These are phyloP conservation scores for Yarrowia phangngaensis DNA, from an alignment of 805 yeast species.

Conservation along the genomic window DNA sequence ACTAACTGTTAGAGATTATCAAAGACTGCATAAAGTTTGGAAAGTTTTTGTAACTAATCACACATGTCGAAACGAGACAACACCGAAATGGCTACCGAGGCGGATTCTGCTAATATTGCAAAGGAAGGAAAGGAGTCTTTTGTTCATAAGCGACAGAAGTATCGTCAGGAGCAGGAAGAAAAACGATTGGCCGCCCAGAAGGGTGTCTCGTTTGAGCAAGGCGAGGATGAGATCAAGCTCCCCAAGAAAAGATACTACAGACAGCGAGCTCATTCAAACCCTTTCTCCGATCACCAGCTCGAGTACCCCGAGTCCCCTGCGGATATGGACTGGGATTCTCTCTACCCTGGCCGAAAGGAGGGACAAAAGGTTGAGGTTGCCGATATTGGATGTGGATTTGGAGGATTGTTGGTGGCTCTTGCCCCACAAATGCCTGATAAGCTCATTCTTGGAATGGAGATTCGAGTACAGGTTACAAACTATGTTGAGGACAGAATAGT, in stretches of 20 bases:
- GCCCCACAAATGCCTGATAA: conserved; percentile 72
- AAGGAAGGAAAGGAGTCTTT: conserved; percentile 23
- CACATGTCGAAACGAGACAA: conserved; percentile 23
- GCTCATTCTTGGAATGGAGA: conserved; percentile 91
- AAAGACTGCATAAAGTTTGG: too few relatives aligned
- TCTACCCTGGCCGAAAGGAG: conserved; percentile 52
- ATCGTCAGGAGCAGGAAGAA: conserved; percentile 47
- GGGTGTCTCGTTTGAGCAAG: conserved; percentile 43
- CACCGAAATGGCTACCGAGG: conserved; percentile 20
- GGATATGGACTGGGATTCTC: conserved; percentile 79
- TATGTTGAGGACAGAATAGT: conserved; percentile 93
- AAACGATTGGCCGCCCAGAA: conserved; percentile 48
- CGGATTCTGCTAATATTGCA: conserved; percentile 14
- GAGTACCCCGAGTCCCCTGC: conserved; percentile 82
- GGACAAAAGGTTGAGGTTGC: conserved; percentile 67
- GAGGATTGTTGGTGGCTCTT: conserved; percentile 78
- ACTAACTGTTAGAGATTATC: too few relatives aligned
- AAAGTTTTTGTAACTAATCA: not conserved
- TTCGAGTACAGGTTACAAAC: conserved; percentile 94
- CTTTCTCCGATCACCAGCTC: conserved; percentile 89
- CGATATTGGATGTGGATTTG: conserved; percentile 97
- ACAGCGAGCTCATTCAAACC: conserved; percentile 97
- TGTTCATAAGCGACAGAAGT: conserved; percentile 38
- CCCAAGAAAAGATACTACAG: conserved; percentile 85
- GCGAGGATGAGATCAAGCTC: conserved; percentile 45